Percentiles rank a stretch among this genome's conserved stretches.
phyloP scores from a whole-genome alignment of 2,329 filamentous ascomycete species.

The Zelopaecilomyces penicillatus region DNA sequence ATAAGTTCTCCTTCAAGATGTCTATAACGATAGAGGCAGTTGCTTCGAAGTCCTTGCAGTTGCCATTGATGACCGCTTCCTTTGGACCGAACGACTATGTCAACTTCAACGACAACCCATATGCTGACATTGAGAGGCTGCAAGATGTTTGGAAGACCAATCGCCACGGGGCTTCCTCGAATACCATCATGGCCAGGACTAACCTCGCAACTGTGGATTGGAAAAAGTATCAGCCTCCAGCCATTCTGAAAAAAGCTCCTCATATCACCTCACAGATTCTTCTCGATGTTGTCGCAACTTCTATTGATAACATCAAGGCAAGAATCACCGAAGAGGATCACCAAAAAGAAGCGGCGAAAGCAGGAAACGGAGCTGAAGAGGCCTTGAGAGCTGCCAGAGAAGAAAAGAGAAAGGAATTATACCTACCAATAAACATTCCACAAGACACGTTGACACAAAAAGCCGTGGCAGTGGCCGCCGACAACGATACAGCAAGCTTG shows the following conservation, averaged over 20 bases:
- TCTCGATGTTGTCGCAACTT: slow-evolving; percentile 31
- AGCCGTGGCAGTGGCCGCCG: too few species aligned
- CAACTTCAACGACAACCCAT: slow-evolving; percentile 21
- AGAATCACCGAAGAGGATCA: slow-evolving; percentile 25
- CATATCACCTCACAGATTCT: slow-evolving; percentile 33
- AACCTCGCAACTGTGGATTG: slow-evolving; percentile 31
- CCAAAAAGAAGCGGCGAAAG: slow-evolving; percentile 20
- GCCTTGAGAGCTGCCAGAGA: slow-evolving; percentile 12
- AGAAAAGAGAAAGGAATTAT: slow-evolving; percentile 26
- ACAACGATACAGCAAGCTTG: too few species aligned
- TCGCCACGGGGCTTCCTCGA: slow-evolving; percentile 13
- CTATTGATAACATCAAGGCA: slow-evolving; percentile 36
- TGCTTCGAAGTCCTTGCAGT: neutral
- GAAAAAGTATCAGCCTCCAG: slow-evolving; percentile 39
- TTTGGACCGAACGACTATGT: slow-evolving; percentile 23
- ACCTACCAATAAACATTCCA: slow-evolving; percentile 26
- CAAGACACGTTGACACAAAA: slow-evolving; percentile 5
- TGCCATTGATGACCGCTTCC: slow-evolving; percentile 19
- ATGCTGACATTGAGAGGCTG: slow-evolving; percentile 15
- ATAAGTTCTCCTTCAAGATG: too few species aligned
- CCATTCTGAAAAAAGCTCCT: slow-evolving; percentile 28
- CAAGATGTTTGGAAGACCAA: slow-evolving; percentile 17
- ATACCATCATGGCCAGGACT: slow-evolving; percentile 13
- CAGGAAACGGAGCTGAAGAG: slow-evolving; percentile 17
- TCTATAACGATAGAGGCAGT: too few species aligned